A percentile compares a stretch with the other conserved stretches of the same genome.
Evolutionary conservation across 2,329 filamentous ascomycete genomes (phyloP).

Genomic region (Ophiocordyceps camponoti-leonardi): DNA sequence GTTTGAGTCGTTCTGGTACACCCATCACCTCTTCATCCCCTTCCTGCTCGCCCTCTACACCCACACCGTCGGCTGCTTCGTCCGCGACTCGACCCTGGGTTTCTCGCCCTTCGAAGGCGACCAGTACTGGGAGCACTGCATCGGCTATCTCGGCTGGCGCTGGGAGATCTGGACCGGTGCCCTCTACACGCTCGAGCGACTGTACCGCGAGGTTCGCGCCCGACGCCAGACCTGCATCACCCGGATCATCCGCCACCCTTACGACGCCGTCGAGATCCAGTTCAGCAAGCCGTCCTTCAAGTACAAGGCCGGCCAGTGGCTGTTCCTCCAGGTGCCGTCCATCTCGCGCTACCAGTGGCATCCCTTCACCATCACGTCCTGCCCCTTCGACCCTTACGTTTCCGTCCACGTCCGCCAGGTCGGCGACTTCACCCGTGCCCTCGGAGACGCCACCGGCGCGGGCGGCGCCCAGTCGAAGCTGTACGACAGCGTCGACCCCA

Average conservation of each 20-base stretch:
- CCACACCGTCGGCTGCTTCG: constrained; percentile 91
- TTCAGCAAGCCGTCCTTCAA: constrained; percentile 74
- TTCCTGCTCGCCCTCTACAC: constrained; percentile 91
- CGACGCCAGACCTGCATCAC: constrained; percentile 76
- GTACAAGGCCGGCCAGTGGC: constrained; percentile 39
- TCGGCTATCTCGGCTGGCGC: constrained; percentile 91
- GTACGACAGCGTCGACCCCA: constrained; percentile 77
- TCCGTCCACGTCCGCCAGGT: constrained; percentile 41
- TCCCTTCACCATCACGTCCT: constrained; percentile 40
- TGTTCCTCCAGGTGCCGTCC: constrained; percentile 35
- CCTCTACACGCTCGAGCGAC: constrained; percentile 71
- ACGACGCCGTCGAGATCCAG: constrained; percentile 93
- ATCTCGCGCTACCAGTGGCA: constrained; percentile 41
- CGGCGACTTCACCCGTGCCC: constrained; percentile 35
- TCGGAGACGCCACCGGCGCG: constrained; percentile 26
- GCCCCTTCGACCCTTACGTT: constrained; percentile 39
- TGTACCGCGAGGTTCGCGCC: constrained; percentile 81
- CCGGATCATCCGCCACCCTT: constrained; percentile 88
- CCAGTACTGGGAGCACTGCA: constrained; percentile 77
- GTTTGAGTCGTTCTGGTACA: constrained; percentile 99
- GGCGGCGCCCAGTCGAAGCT: constrained; percentile 67
- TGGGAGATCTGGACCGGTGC: constrained; percentile 84
- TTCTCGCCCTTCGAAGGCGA: constrained; percentile 73
- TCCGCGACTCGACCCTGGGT: constrained; percentile 57
- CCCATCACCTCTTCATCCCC: constrained; percentile 93